Conservation (phyloP, 345 rosid genomes). For the Citrus australasica region DNA sequence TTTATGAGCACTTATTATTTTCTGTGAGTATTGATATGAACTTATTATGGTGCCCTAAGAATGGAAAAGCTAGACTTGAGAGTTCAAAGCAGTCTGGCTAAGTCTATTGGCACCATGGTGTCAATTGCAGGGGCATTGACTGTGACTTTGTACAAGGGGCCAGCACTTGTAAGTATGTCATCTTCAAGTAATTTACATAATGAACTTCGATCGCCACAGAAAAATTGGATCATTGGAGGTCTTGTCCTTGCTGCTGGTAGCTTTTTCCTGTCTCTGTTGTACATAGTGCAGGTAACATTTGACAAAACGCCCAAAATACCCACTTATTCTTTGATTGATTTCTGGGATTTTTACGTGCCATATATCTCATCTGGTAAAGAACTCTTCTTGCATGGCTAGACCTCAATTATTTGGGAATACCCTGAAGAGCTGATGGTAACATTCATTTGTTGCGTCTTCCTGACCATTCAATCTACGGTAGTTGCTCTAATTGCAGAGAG, state of each 20-base stretch:
- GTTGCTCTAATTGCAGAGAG: slow-evolving; percentile 18
- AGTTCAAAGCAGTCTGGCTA: slow-evolving; percentile 23
- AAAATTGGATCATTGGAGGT: slow-evolving; percentile 18
- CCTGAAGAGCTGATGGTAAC: slow-evolving; percentile 23
- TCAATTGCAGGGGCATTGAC: slow-evolving; percentile 22
- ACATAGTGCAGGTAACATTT: neutral
- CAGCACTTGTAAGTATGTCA: neutral
- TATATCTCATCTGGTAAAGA: neutral
- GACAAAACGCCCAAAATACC: neutral
- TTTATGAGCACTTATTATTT: neutral
- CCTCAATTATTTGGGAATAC: slow-evolving; percentile 15
- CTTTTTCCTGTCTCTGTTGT: neutral
- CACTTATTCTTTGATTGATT: too few species aligned
- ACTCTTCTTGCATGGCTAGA: slow-evolving; percentile 8
- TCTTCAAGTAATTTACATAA: neutral
- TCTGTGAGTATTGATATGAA: neutral
- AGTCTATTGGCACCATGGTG: slow-evolving; percentile 23
- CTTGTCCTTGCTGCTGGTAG: neutral
- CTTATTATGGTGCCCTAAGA: slow-evolving; percentile 11
- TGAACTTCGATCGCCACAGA: neutral
- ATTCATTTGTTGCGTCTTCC: slow-evolving; percentile 9
- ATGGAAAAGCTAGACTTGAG: slow-evolving; percentile 28
- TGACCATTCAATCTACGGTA: slow-evolving; percentile 10
- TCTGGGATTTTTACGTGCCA: neutral
- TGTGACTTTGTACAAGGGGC: slow-evolving; percentile 25